Base-by-base conservation (phyloP, 495 filamentous ascomycete genomes). In the Penicillium steckii region DNA sequence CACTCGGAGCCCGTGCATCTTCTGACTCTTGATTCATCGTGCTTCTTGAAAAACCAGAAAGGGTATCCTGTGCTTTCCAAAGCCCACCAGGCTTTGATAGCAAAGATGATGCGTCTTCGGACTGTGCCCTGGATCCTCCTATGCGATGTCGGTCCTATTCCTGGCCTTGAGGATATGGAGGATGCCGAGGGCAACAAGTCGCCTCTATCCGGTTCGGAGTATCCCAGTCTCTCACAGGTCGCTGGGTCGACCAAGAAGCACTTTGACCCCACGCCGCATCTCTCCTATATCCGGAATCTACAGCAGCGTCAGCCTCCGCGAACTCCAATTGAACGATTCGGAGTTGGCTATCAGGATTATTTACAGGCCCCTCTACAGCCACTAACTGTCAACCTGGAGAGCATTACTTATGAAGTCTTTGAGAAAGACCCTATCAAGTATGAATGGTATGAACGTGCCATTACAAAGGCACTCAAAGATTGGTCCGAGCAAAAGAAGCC, bases 361-460 rank as follows among this genome's bases (percentile, higher is more conserved):
- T 76, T 97, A 2, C 94, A 99, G 66, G 89, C 90, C 4, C 94
- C 94, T 8, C 73, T 99, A 30, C 95, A 99, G 62, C 94, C 94
- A 1, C 78, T 99, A 17, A 89, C 94, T 0, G 94, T 97, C 69
- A 97, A 99, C 56, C 79, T 99, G 21, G 94, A 99, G 64, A 94
- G 89, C 42, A 88, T 95, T 46, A 99, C 94, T 1, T 99, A 99
- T 66, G 94, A 99, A 67, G 92, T 97, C 8, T 99, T 99, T 62
- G 94, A 99, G 68, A 95, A 94, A 56, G 95, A 97, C 52, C 94
- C 94, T 0, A 85, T 97, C 66, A 99, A 99, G 69, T 99, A 99
- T 66, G 86, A 91, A 45, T 91, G 91, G 77, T 99, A 99, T 66
- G 90, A 96, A 65, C 71, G 77, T 15, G 94, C 94, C 30, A 90